phyloP scores from a whole-genome alignment of 2,329 filamentous ascomycete species.

The Claviceps africana region DNA sequence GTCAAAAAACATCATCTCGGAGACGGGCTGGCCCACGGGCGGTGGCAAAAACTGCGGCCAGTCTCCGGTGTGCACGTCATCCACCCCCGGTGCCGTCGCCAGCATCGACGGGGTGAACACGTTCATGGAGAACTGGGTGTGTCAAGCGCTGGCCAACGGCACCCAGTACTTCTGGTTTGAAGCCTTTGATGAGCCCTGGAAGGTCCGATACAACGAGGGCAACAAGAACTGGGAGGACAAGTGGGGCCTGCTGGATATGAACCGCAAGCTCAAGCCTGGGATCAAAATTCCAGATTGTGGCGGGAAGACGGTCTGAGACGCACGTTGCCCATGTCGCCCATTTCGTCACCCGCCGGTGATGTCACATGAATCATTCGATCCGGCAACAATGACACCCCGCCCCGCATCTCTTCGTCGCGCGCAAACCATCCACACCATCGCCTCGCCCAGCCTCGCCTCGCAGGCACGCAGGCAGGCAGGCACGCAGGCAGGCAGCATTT shows the following conservation, averaged over 20 bases:
- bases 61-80: slow-evolving; percentile 32
- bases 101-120: slow-evolving; percentile 67
- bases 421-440: neutral
- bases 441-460: neutral
- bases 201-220: slow-evolving; percentile 54
- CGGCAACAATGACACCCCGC: neutral
- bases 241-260: slow-evolving; percentile 81
- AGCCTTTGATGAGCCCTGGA: slow-evolving; percentile 96
- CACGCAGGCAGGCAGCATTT: neutral
- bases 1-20: slow-evolving; percentile 65
- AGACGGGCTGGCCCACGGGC: slow-evolving; percentile 79
- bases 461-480: neutral
- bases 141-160: slow-evolving; percentile 60
- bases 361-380: neutral
- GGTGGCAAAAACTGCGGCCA: slow-evolving; percentile 68
- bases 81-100: slow-evolving; percentile 53
- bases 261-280: slow-evolving; percentile 71
- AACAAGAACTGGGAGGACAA: slow-evolving; percentile 81
- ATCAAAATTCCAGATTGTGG: slow-evolving; percentile 78
- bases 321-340: neutral
- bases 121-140: slow-evolving; percentile 82
- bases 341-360: neutral
- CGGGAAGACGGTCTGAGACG: slow-evolving; percentile 46
- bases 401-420: neutral
- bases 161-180: slow-evolving; percentile 98